A percentile compares a stretch with the other conserved stretches of the same genome.
phyloP scores from a whole-genome alignment of 1,284 basidiomycete species.

The Ceratobasidium sp. region DNA sequence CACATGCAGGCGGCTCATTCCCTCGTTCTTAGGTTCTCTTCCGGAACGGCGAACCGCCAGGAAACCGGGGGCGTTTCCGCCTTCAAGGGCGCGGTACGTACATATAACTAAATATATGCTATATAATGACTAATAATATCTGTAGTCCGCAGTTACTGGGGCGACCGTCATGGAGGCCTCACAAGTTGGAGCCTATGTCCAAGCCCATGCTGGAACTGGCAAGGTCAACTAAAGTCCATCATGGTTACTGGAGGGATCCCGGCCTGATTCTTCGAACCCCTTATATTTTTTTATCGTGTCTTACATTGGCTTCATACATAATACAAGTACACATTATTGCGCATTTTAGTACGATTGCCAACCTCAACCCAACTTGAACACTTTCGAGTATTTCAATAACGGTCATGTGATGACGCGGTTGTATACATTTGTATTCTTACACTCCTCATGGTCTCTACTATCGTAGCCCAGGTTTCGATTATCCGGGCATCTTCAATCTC shows the following conservation, averaged over 20 bases:
- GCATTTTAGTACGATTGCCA: too few relatives aligned
- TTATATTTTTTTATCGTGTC: too few relatives aligned
- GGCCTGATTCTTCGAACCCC: not conserved
- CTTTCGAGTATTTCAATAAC: too few relatives aligned
- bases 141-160: constrained; percentile 3
- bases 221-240: constrained; percentile 20
- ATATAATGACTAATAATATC: not conserved
- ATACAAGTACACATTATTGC: too few relatives aligned
- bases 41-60: constrained; percentile 7
- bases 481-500: too few relatives aligned
- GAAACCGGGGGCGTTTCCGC: constrained; percentile 2
- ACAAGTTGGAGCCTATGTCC: constrained; percentile 11
- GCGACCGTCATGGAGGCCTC: constrained; percentile 27
- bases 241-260: too few relatives aligned
- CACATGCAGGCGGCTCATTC: not conserved
- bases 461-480: too few relatives aligned
- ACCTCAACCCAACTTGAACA: too few relatives aligned
- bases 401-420: too few relatives aligned
- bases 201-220: constrained; percentile 14
- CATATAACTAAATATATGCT: not conserved
- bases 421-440: too few relatives aligned
- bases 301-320: too few relatives aligned
- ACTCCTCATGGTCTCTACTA: too few relatives aligned
- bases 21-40: not conserved
- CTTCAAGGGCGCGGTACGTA: constrained; percentile 11